A percentile compares a stretch with the other conserved stretches of the same genome.
phyloP scores from a whole-genome alignment of 208 protist species.

The Acanthamoeba lugdunensis region DNA sequence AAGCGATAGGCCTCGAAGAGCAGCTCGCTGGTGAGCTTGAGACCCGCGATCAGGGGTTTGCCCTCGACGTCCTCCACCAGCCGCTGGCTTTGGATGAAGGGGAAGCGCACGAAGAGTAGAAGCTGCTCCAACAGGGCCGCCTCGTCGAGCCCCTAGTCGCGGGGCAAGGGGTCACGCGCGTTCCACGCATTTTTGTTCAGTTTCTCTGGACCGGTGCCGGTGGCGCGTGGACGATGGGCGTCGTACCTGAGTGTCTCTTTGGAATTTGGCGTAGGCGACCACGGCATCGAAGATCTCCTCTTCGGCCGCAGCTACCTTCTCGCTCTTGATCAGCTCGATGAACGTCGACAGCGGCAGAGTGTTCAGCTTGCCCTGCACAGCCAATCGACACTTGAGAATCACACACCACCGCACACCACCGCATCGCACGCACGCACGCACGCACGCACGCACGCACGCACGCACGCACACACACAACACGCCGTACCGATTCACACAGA shows the following conservation, averaged over 20 bases:
- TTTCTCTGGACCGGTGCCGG: background rate
- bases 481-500: background rate
- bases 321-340: constrained; percentile 47
- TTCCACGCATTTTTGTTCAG: no score
- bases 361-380: constrained; percentile 36
- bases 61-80: constrained; percentile 7
- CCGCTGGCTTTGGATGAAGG: constrained; percentile 12
- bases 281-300: constrained; percentile 20
- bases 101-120: constrained; percentile 45
- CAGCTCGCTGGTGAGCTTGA: background rate
- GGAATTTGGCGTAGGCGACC: background rate
- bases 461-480: background rate
- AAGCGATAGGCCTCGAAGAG: constrained; percentile 49
- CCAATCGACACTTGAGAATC: background rate
- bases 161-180: background rate
- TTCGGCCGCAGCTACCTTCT: constrained; percentile 23
- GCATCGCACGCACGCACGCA: background rate
- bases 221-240: background rate
- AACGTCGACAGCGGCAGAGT: constrained; percentile 40
- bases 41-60: background rate
- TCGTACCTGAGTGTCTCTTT: background rate
- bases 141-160: background rate
- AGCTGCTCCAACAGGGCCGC: background rate
- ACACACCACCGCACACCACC: background rate
- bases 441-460: no score